These are phyloP conservation scores for Trichophyton benhamiae DNA, from an alignment of 2,329 filamentous ascomycete genomes.

Conservation along the genomic window DNA sequence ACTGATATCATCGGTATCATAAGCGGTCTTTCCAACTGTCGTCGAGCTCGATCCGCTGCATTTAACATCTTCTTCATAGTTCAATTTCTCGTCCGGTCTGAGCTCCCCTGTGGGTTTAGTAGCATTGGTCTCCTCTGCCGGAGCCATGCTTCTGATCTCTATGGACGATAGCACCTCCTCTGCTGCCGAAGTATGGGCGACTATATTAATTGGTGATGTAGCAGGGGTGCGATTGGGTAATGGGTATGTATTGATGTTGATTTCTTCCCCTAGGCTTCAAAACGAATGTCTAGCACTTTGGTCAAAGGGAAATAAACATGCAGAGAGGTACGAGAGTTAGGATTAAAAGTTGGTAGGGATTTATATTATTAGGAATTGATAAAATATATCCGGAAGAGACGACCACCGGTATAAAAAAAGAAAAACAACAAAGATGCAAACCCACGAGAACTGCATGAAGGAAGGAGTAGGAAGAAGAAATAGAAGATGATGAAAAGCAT, in stretches of 20 bases:
- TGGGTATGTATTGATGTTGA: neutral
- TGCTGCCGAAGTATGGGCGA: neutral
- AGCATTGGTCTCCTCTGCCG: neutral
- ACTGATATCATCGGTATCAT: conserved; percentile 17
- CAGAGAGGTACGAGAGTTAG: neutral
- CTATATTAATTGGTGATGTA: neutral
- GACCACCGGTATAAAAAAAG: neutral
- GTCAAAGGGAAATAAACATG: neutral
- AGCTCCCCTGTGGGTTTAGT: neutral
- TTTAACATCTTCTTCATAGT: conserved; percentile 8
- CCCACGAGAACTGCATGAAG: neutral
- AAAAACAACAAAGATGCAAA: neutral
- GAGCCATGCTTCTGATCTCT: neutral
- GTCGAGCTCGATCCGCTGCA: conserved; percentile 15
- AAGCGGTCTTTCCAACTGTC: conserved; percentile 16
- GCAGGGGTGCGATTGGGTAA: neutral
- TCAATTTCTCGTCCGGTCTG: neutral
- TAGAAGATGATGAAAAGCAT: neutral
- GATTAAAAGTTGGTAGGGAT: neutral
- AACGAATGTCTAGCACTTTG: neutral
- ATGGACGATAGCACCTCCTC: neutral
- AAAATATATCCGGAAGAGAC: neutral
- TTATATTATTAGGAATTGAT: neutral
- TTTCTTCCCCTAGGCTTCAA: neutral
- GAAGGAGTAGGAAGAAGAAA: neutral